phyloP scores from a whole-genome alignment of 768 basidiomycete species.

The Botryobasidium botryosum region DNA sequence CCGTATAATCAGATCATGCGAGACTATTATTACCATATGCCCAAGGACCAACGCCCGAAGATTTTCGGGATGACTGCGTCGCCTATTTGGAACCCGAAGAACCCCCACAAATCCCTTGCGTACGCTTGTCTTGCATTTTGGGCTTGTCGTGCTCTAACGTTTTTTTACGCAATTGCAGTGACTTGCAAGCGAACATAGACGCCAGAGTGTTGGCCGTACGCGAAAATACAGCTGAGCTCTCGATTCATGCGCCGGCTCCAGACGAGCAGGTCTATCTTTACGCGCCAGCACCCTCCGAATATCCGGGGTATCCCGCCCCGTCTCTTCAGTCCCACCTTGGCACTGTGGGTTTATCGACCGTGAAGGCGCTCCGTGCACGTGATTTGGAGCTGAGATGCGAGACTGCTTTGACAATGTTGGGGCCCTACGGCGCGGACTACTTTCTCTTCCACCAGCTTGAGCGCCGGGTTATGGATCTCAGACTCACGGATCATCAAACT shows the following conservation, averaged over 20 bases:
- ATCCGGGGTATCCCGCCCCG: slow-evolving; percentile 38
- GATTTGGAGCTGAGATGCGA: too few relatives aligned
- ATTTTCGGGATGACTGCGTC: slow-evolving; percentile 92
- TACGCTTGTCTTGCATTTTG: neutral
- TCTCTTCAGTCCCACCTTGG: too few relatives aligned
- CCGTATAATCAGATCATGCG: slow-evolving; percentile 42
- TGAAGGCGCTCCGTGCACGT: too few relatives aligned
- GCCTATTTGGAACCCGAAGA: slow-evolving; percentile 65
- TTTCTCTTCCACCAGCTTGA: slow-evolving; percentile 22
- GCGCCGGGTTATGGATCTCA: neutral
- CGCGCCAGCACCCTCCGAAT: slow-evolving; percentile 28
- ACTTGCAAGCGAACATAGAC: slow-evolving; percentile 56
- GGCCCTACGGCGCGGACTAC: slow-evolving; percentile 57
- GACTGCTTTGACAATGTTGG: slow-evolving; percentile 40
- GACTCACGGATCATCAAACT: neutral
- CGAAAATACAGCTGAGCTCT: slow-evolving; percentile 48
- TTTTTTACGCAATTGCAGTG: slow-evolving; percentile 33
- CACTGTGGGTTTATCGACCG: too few relatives aligned
- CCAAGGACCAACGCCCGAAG: slow-evolving; percentile 38
- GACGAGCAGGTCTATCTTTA: slow-evolving; percentile 33
- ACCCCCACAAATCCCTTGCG: slow-evolving; percentile 43
- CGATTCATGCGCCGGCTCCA: slow-evolving; percentile 43
- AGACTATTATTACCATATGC: slow-evolving; percentile 33
- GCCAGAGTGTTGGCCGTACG: slow-evolving; percentile 61
- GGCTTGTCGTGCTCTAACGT: neutral